Evolutionary conservation across 495 filamentous ascomycete genomes (phyloP), one percentile per base, ranked within the genome.

Genomic region (Tuber brumale): DNA sequence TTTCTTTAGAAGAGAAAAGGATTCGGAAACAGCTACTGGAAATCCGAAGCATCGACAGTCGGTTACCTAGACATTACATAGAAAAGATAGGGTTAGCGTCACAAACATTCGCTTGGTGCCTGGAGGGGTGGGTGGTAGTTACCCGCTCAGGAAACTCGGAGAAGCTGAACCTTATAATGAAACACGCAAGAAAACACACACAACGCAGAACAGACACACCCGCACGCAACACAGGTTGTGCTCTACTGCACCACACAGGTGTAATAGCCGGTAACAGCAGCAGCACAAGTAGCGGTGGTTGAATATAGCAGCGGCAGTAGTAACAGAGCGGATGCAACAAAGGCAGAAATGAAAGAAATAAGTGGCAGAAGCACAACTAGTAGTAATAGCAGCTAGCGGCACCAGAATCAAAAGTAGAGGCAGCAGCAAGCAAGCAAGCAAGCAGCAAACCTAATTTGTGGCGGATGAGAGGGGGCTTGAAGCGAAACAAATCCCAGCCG

Each of bases 21-120:
- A 80, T 80, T 80, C 73, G 78, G 73, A 80, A 80, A 80, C 78
- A 75, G 70, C 76, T 74, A 80, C 78, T 80, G 70, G 76, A 80
- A 76, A 61, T 79, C 78, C 73, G 73, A 79, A 80, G 78, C 78
- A 80, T 80, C 78, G 78, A 80, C 78, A 79, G 78, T 42, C 70
- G 77, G 61, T 80, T 80, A 80, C 78, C 78, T 80, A 80, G 73
- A 79, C 76, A 80, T 80, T 76, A 77, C 76, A 73, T 72, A 78
- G 76, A 72, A 79, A 61, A 79, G 79, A 80, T 79, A 69, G 75
- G 76, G 77, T 80, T 80, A 80, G 78, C 78, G 78, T 80, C 73
- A 79, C 78, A 80, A 74, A 72, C 76, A 71, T 79, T 66, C 27
- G 66, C 73, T 72, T 79, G 78, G 78, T 79, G 72, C 72, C 76